Conservation (phyloP, 2,329 filamentous ascomycete genomes). For the Phyllosticta capitalensis region DNA sequence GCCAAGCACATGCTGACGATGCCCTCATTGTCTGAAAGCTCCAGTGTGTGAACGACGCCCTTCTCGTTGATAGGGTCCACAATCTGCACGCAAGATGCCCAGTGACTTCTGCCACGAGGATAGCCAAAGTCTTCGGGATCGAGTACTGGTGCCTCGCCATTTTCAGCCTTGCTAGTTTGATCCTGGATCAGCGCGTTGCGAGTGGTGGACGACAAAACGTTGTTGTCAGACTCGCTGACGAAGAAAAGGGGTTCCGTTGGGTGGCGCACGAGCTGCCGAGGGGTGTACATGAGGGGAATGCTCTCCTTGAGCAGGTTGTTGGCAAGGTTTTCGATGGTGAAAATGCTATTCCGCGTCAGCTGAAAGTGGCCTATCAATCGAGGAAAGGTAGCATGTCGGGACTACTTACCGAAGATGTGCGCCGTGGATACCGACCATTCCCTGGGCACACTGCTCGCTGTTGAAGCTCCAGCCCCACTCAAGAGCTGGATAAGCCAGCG, state of each 20-base stretch:
- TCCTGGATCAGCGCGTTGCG: conserved; percentile 66
- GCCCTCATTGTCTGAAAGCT: conserved; percentile 83
- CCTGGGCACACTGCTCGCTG: conserved; percentile 86
- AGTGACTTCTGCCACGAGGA: conserved; percentile 71
- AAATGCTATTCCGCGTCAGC: conserved; percentile 52
- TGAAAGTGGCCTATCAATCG: not conserved
- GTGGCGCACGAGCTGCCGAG: conserved; percentile 76
- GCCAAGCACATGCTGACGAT: conserved; percentile 79
- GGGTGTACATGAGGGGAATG: conserved; percentile 81
- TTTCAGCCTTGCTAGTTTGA: conserved; percentile 32
- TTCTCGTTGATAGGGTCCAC: conserved; percentile 71
- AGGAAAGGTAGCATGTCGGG: conserved; percentile 20
- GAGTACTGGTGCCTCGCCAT: conserved; percentile 41
- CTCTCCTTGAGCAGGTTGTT: conserved; percentile 81
- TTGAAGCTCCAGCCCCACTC: conserved; percentile 97
- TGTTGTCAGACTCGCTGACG: conserved; percentile 87
- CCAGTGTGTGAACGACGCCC: conserved; percentile 63
- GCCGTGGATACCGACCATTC: conserved; percentile 87
- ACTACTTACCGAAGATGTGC: conserved; percentile 69
- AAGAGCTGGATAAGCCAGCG: conserved; percentile 75
- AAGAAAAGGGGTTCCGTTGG: conserved; percentile 87
- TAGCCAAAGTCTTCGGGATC: conserved; percentile 83
- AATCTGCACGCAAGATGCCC: conserved; percentile 92
- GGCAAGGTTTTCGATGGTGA: conserved; percentile 77
- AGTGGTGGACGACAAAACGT: conserved; percentile 74